phyloP scores from a whole-genome alignment of 306 rosid genomes.

The Ceratonia siliqua region DNA sequence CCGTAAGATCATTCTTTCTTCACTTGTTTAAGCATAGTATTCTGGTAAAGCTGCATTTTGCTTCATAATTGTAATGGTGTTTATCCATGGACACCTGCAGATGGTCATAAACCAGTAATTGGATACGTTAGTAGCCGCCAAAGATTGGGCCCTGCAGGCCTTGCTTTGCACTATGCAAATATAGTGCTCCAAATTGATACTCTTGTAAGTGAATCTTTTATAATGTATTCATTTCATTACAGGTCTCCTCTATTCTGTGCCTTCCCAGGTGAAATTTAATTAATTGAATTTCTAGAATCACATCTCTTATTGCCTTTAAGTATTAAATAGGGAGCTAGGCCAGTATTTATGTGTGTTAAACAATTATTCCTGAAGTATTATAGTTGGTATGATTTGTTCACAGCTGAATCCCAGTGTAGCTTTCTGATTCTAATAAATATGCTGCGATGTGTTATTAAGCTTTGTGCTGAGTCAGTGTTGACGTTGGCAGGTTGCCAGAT shows the following conservation, averaged over 20 bases:
- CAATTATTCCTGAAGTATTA: background rate
- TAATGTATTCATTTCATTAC: conserved; percentile 25
- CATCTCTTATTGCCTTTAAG: conserved; percentile 4
- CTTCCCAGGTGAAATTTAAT: conserved; percentile 17
- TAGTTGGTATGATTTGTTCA: conserved; percentile 7
- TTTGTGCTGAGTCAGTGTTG: conserved; percentile 29
- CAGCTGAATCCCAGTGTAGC: background rate
- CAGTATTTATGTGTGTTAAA: too few species aligned
- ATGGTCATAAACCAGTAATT: conserved; percentile 40
- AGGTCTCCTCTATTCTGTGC: conserved; percentile 13
- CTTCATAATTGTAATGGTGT: conserved; percentile 8
- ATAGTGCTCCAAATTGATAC: conserved; percentile 83
- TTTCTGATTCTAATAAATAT: background rate
- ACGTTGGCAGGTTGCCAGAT: conserved; percentile 66
- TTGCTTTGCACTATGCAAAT: conserved; percentile 85
- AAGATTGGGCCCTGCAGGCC: conserved; percentile 81
- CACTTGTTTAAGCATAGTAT: too few species aligned
- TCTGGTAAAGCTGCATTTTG: conserved; percentile 23
- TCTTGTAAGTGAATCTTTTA: conserved; percentile 57
- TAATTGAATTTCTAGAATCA: background rate
- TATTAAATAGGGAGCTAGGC: background rate
- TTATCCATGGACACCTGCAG: conserved; percentile 48
- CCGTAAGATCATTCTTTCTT: too few species aligned
- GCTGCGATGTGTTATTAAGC: background rate
- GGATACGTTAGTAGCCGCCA: conserved; percentile 42